Conservation (phyloP, 2,329 filamentous ascomycete genomes). For the Exophiala oligosperma region DNA sequence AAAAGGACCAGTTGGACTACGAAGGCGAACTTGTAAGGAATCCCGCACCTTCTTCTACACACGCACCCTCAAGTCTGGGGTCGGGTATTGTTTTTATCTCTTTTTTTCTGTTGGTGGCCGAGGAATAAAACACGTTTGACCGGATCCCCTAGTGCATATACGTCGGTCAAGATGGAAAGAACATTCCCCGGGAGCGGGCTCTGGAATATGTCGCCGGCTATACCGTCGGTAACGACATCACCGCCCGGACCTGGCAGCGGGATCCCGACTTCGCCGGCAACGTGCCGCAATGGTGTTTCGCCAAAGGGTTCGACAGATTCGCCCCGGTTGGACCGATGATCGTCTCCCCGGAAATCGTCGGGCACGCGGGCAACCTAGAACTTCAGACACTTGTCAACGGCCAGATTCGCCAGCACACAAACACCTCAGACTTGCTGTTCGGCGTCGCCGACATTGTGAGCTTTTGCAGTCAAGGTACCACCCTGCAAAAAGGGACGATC, state of each 20-base stretch:
- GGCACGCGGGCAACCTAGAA: conserved; percentile 18
- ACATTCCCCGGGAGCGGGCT: conserved; percentile 48
- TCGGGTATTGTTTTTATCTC: too few species aligned
- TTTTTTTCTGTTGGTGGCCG: too few species aligned
- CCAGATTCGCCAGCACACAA: conserved; percentile 35
- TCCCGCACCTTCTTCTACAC: too few species aligned
- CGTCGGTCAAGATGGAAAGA: conserved; percentile 53
- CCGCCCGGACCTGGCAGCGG: conserved; percentile 53
- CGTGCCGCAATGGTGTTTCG: conserved; percentile 59
- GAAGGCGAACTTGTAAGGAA: conserved; percentile 12
- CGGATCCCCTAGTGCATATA: conserved; percentile 40
- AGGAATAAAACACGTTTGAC: too few species aligned
- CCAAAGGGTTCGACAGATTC: conserved; percentile 60
- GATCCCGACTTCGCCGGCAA: conserved; percentile 50
- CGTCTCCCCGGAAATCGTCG: conserved; percentile 19
- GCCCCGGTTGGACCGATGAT: conserved; percentile 55
- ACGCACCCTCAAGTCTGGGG: too few species aligned
- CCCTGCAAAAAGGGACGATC: conserved; percentile 36
- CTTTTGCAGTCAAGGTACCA: conserved; percentile 38
- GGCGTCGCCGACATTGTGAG: conserved; percentile 35
- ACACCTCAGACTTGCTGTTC: conserved; percentile 39
- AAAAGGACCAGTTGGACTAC: conserved; percentile 35
- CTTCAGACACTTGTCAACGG: conserved; percentile 38
- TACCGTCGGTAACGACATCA: conserved; percentile 57
- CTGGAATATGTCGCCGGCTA: conserved; percentile 56